Percentiles rank a stretch among this genome's conserved stretches.
Evolutionary conservation across 192 early-diverging fungal species (phyloP).

Genomic region (Gryganskiella cystojenkinii): DNA sequence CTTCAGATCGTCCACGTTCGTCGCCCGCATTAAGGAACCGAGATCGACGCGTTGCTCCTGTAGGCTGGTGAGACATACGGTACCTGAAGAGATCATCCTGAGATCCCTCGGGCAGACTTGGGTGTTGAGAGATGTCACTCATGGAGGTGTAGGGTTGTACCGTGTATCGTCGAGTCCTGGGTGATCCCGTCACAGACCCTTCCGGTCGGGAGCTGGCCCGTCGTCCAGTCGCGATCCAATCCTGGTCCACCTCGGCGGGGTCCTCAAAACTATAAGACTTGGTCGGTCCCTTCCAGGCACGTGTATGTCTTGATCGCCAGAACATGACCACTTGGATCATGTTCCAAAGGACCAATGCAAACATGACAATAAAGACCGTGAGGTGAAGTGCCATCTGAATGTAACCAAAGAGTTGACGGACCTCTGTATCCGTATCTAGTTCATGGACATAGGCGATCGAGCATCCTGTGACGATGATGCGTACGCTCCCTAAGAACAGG

Average conservation of each 20-base stretch:
- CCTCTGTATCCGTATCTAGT: conserved; percentile 3
- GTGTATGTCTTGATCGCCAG: conserved; percentile 27
- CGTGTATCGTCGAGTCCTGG: conserved; percentile 36
- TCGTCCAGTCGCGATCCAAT: conserved; percentile 21
- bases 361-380: conserved; percentile 51
- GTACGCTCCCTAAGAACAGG: conserved; percentile 33
- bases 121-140: conserved; percentile 1
- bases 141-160: conserved; percentile 39
- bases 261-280: conserved; percentile 30
- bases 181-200: neutral
- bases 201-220: conserved; percentile 6
- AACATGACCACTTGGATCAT: conserved; percentile 44
- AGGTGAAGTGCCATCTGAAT: conserved; percentile 56
- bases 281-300: conserved; percentile 21
- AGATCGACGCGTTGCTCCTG: conserved; percentile 5
- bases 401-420: conserved; percentile 56
- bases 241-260: neutral
- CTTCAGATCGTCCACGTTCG: conserved; percentile 11
- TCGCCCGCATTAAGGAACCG: conserved; percentile 20
- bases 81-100: conserved; percentile 10
- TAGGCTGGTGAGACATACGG: conserved; percentile 19
- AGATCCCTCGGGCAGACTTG: neutral
- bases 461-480: conserved; percentile 48
- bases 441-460: conserved; percentile 53
- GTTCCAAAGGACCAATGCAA: conserved; percentile 47